A percentile compares a stretch with the other conserved stretches of the same genome.
These are phyloP conservation scores for Mariannaea elegans DNA, from an alignment of 2,329 filamentous ascomycete genomes.

Conservation along the genomic window DNA sequence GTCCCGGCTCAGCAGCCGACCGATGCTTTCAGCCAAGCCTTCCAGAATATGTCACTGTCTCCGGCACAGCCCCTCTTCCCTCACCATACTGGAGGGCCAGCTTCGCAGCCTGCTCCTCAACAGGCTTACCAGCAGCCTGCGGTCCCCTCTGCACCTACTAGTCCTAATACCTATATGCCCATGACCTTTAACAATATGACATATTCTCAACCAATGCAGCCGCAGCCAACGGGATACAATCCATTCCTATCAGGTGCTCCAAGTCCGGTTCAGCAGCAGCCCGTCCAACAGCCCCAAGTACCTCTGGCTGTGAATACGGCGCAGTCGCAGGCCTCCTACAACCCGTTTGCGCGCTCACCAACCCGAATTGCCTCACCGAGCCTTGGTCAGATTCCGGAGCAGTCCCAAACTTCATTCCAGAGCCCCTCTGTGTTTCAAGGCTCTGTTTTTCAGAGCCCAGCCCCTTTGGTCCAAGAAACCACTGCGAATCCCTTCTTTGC, in stretches of 20 bases:
- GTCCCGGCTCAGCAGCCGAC: slow-evolving; percentile 49
- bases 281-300: slow-evolving; percentile 43
- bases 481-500: slow-evolving; percentile 51
- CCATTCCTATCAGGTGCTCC: slow-evolving; percentile 58
- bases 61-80: slow-evolving; percentile 72
- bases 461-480: slow-evolving; percentile 37
- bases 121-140: slow-evolving; percentile 56
- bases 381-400: slow-evolving; percentile 63
- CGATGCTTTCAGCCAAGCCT: slow-evolving; percentile 68
- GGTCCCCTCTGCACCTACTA: slow-evolving; percentile 54
- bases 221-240: slow-evolving; percentile 57
- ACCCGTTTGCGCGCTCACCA: slow-evolving; percentile 61
- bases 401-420: slow-evolving; percentile 56
- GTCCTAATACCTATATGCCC: slow-evolving; percentile 50
- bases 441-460: slow-evolving; percentile 47
- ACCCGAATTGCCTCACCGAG: slow-evolving; percentile 60
- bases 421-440: slow-evolving; percentile 42
- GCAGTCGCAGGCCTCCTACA: slow-evolving; percentile 49
- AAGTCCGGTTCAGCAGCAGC: slow-evolving; percentile 44
- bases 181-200: slow-evolving; percentile 54
- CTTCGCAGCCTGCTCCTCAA: slow-evolving; percentile 50
- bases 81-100: slow-evolving; percentile 74
- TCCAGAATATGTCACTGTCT: slow-evolving; percentile 78
- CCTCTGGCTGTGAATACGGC: slow-evolving; percentile 52
- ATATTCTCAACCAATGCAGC: slow-evolving; percentile 52